Percentiles rank a stretch among this genome's conserved stretches.
Evolutionary conservation across 2,329 filamentous ascomycete genomes (phyloP).

Genomic region (Hypoxylon sp.): DNA sequence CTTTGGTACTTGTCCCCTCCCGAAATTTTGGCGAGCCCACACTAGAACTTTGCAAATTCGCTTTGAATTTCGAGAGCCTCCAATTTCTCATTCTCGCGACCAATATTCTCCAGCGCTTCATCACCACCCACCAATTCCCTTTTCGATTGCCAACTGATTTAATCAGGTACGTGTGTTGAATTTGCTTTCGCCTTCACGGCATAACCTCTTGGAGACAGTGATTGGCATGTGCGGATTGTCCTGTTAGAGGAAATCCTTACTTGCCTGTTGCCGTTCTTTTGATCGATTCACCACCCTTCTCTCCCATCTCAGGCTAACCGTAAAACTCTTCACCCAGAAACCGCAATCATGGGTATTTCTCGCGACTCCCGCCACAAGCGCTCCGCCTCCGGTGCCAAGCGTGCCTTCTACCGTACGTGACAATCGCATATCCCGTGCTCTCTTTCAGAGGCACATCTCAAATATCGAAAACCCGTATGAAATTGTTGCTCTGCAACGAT

Average conservation of each 20-base stretch:
- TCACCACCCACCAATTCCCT: constrained; percentile 40
- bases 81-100: constrained; percentile 36
- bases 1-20: constrained; percentile 38
- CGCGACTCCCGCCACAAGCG: constrained; percentile 99
- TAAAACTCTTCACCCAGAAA: constrained; percentile 60
- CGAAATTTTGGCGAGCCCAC: constrained; percentile 49
- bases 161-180: constrained; percentile 47
- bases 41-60: constrained; percentile 42
- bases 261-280: constrained; percentile 4
- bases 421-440: constrained; percentile 42
- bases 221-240: constrained; percentile 3
- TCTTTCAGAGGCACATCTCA: constrained; percentile 35
- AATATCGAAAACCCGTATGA: constrained; percentile 75
- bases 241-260: not conserved
- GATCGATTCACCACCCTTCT: not conserved
- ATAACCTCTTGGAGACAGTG: not conserved
- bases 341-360: constrained; percentile 98
- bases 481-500: constrained; percentile 52
- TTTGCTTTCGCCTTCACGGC: not conserved
- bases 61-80: constrained; percentile 35
- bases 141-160: constrained; percentile 47
- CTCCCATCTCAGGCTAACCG: constrained; percentile 23
- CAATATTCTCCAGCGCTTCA: constrained; percentile 38
- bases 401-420: constrained; percentile 86
- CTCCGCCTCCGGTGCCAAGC: constrained; percentile 98